Conservation (phyloP, 2,329 filamentous ascomycete species). For the Rhinocladiella similis region DNA sequence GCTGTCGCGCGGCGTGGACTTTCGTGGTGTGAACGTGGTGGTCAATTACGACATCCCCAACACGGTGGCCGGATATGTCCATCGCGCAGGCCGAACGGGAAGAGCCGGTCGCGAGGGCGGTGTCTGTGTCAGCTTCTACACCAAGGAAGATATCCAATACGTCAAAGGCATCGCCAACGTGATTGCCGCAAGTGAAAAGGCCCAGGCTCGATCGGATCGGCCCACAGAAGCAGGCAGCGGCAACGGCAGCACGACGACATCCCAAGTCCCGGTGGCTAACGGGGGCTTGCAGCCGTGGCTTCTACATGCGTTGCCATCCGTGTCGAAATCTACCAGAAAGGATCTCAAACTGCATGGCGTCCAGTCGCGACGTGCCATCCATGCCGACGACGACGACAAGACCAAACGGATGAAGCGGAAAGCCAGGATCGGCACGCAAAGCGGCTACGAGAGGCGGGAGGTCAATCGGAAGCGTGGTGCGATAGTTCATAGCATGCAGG, state of each 20-base stretch:
- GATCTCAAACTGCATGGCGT: slow-evolving; percentile 79
- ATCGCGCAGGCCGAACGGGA: slow-evolving; percentile 88
- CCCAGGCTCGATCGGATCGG: slow-evolving; percentile 45
- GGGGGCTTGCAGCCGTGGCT: slow-evolving; percentile 75
- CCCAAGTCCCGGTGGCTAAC: not conserved
- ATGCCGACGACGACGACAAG: slow-evolving; percentile 40
- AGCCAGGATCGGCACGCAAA: slow-evolving; percentile 69
- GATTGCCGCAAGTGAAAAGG: slow-evolving; percentile 77
- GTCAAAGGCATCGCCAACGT: slow-evolving; percentile 93
- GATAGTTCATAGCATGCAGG: slow-evolving; percentile 38
- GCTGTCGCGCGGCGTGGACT: slow-evolving; percentile 87
- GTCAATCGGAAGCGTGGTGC: slow-evolving; percentile 49
- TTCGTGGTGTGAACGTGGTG: slow-evolving; percentile 90
- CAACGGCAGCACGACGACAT: slow-evolving; percentile 29
- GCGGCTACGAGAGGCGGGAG: slow-evolving; percentile 48
- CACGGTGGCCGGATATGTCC: slow-evolving; percentile 87
- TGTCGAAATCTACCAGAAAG: slow-evolving; percentile 81
- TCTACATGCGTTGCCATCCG: slow-evolving; percentile 78
- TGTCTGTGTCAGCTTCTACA: slow-evolving; percentile 90
- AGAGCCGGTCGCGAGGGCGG: slow-evolving; percentile 84
- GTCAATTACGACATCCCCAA: slow-evolving; percentile 97
- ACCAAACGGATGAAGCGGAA: slow-evolving; percentile 44
- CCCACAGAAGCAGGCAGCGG: slow-evolving; percentile 41
- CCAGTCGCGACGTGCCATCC: slow-evolving; percentile 61
- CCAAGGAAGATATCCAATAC: slow-evolving; percentile 87